Base-by-base conservation (phyloP, 257 asterid genomes). In the Agastache rugosa region DNA sequence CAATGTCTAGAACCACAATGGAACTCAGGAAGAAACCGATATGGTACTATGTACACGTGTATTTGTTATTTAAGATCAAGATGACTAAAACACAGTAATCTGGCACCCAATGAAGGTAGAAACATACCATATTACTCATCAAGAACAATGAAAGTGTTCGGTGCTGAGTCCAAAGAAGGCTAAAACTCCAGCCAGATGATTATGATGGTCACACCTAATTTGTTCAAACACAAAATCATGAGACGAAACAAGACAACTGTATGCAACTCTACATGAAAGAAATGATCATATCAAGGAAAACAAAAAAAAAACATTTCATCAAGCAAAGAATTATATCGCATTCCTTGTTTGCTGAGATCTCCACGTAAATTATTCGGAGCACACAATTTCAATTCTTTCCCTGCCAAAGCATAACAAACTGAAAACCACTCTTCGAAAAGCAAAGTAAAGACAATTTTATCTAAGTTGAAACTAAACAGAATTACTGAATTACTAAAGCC, bases 71-170 rank as follows among this genome's bases (percentile, higher is more conserved):
- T 23, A 55, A 2, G 65, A 23, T 44, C 8, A 34, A 71, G 23
- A 41, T 27, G 50, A 22, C 54, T 72, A 48, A 9, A 50, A 39
- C 2, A 45, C 0, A 56, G 61, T 59, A 58, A 29, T 29, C 8
- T n/a, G 27, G 75, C 39, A 63, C 5, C 55, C 22, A 19, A 0
- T 67, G 37, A 58, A 55, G 35, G 39, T 23, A 39, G 29, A 55
- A 54, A 73, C 87, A 55, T 67, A 82, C 86, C 84, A 84, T 77
- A 71, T 74, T 82, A 73, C 83, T 68, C 81, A 77, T 69, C 74
- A 39, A 14, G 77, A 37, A 54, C 50, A 68, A 50, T 29, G 44
- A 7, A 47, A 29, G 20, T 74, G 59, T 29, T 74, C 70, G 42
- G 72, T 23, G 67, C 63, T 29, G 71, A 50, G 45, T 71, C 69